Conservation (phyloP, 2,329 filamentous ascomycete species). For the Didymosphaeria variabile region DNA sequence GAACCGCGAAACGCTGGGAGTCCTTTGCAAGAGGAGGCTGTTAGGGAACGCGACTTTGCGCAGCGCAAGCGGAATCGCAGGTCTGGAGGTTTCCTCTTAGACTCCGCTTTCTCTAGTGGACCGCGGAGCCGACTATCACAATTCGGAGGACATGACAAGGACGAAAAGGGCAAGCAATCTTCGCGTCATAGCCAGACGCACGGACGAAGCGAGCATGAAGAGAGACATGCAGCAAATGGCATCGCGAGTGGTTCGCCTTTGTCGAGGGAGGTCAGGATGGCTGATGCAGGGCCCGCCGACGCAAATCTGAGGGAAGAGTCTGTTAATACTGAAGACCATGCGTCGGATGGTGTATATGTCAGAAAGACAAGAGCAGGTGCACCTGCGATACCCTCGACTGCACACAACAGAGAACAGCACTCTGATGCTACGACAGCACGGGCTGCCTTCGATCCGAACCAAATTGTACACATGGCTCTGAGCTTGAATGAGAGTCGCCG, state of each 20-base stretch:
- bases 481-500: constrained; percentile 84
- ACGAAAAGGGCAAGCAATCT: constrained; percentile 51
- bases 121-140: constrained; percentile 38
- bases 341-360: constrained; percentile 27
- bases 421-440: constrained; percentile 36
- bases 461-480: constrained; percentile 92
- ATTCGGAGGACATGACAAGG: constrained; percentile 36
- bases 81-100: constrained; percentile 58
- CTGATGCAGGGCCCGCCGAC: constrained; percentile 19
- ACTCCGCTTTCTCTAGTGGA: constrained; percentile 47
- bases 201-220: constrained; percentile 46
- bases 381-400: constrained; percentile 17
- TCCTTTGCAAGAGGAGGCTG: constrained; percentile 32
- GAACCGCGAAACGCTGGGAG: constrained; percentile 21
- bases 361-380: constrained; percentile 29
- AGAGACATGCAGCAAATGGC: constrained; percentile 29
- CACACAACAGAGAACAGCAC: constrained; percentile 19
- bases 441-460: constrained; percentile 78
- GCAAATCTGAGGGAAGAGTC: constrained; percentile 16
- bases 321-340: constrained; percentile 16
- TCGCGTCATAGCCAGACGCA: constrained; percentile 39
- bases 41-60: constrained; percentile 44
- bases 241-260: constrained; percentile 31
- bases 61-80: constrained; percentile 40
- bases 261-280: constrained; percentile 27